These are phyloP conservation scores for Botrytis byssoidea DNA, from an alignment of 2,329 filamentous ascomycete species.

Conservation along the genomic window DNA sequence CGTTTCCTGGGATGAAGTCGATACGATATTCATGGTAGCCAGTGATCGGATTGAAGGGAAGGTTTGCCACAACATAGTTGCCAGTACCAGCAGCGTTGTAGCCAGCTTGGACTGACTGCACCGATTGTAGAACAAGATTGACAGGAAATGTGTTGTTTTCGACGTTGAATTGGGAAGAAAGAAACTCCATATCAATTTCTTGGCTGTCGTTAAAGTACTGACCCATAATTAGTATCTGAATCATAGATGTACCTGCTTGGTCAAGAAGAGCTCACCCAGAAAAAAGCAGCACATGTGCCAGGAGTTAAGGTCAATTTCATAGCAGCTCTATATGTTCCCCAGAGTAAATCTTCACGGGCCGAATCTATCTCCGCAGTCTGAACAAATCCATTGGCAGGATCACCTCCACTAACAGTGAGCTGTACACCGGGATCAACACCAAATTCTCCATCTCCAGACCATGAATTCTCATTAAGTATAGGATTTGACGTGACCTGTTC, in stretches of 20 bases:
- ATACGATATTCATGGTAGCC: slow-evolving; percentile 77
- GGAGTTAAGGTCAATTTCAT: slow-evolving; percentile 54
- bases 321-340: slow-evolving; percentile 64
- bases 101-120: slow-evolving; percentile 54
- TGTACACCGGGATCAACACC: slow-evolving; percentile 53
- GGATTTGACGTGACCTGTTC: slow-evolving; percentile 58
- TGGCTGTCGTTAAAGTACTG: slow-evolving; percentile 77
- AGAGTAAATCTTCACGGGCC: slow-evolving; percentile 59
- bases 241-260: background rate
- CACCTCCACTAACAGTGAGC: slow-evolving; percentile 51
- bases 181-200: slow-evolving; percentile 79
- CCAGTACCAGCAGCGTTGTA: slow-evolving; percentile 61
- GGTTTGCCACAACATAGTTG: slow-evolving; percentile 55
- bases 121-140: slow-evolving; percentile 74
- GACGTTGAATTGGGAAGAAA: slow-evolving; percentile 62
- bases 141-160: slow-evolving; percentile 55
- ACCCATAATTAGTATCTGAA: slow-evolving; percentile 9
- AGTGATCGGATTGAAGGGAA: slow-evolving; percentile 64
- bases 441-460: slow-evolving; percentile 46
- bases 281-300: slow-evolving; percentile 72
- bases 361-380: slow-evolving; percentile 64
- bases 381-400: slow-evolving; percentile 52
- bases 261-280: slow-evolving; percentile 58
- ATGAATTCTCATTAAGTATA: slow-evolving; percentile 44
- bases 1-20: slow-evolving; percentile 63